phyloP scores from a whole-genome alignment of 2,329 filamentous ascomycete genomes.

The Fusarium azukiicola region DNA sequence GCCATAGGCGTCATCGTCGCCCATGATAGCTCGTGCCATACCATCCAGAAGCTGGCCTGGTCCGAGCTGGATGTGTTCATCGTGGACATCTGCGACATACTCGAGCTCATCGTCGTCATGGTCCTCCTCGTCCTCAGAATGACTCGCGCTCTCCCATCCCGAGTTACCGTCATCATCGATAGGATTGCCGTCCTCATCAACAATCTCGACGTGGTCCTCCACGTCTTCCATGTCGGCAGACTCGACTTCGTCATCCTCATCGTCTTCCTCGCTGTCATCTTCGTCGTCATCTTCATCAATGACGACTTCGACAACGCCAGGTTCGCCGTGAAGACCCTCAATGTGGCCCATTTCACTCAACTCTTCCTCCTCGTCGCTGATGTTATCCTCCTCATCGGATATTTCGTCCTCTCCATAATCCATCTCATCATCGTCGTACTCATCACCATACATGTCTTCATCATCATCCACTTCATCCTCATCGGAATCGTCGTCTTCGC shows the following conservation, averaged over 20 bases:
- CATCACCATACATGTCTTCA: slow-evolving; percentile 96
- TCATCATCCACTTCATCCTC: slow-evolving; percentile 87
- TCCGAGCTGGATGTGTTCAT: slow-evolving; percentile 71
- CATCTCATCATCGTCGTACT: slow-evolving; percentile 95
- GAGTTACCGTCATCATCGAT: slow-evolving; percentile 80
- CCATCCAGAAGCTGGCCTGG: slow-evolving; percentile 71
- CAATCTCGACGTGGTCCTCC: slow-evolving; percentile 76
- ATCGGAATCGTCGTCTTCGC: slow-evolving; percentile 90
- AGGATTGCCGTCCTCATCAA: slow-evolving; percentile 81
- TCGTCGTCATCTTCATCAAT: slow-evolving; percentile 87
- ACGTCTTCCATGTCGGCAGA: slow-evolving; percentile 73
- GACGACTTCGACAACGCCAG: slow-evolving; percentile 86
- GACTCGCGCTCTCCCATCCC: slow-evolving; percentile 80
- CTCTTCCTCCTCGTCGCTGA: slow-evolving; percentile 94
- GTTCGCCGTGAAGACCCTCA: slow-evolving; percentile 85
- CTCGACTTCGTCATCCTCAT: slow-evolving; percentile 69
- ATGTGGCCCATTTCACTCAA: slow-evolving; percentile 92
- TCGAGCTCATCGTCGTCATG: slow-evolving; percentile 76
- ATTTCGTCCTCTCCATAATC: slow-evolving; percentile 92
- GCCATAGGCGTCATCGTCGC: slow-evolving; percentile 73
- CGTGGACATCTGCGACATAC: slow-evolving; percentile 77
- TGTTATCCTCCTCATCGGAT: slow-evolving; percentile 90
- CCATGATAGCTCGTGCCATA: slow-evolving; percentile 77
- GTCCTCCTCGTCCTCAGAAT: slow-evolving; percentile 76
- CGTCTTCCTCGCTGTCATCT: slow-evolving; percentile 81